Conservation (phyloP, 2,329 filamentous ascomycete species). For the Colletotrichum simmondsii region DNA sequence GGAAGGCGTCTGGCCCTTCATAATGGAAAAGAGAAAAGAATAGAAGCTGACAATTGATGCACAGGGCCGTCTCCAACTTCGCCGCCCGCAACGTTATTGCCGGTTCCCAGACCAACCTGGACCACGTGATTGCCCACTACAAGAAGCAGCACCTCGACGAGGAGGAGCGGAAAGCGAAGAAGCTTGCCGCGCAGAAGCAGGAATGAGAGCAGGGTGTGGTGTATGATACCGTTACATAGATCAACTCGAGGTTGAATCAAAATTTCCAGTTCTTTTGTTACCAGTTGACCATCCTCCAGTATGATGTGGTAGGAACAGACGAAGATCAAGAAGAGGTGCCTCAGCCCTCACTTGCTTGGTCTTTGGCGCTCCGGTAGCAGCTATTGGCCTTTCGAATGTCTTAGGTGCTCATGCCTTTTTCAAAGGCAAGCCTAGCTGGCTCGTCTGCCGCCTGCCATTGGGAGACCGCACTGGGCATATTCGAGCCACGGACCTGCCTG, state of each 20-base stretch:
- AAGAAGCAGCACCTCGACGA: constrained; percentile 63
- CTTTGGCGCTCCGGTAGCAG: background rate
- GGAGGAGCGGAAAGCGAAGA: constrained; percentile 65
- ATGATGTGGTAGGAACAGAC: background rate
- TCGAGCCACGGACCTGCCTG: background rate
- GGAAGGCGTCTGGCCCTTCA: background rate
- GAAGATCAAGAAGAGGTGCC: background rate
- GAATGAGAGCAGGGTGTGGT: constrained; percentile 17
- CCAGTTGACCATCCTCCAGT: background rate
- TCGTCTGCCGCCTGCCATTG: background rate
- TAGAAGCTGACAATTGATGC: constrained; percentile 23
- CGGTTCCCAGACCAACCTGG: constrained; percentile 64
- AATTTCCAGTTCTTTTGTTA: constrained; percentile 26
- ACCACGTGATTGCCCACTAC: constrained; percentile 68
- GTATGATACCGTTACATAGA: constrained; percentile 36
- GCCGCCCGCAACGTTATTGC: constrained; percentile 65
- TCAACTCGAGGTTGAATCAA: constrained; percentile 30
- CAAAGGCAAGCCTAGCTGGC: background rate
- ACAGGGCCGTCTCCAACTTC: constrained; percentile 61
- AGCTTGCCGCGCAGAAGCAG: constrained; percentile 38
- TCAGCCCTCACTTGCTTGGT: background rate
- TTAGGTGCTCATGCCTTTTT: no score
- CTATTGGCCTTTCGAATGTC: background rate
- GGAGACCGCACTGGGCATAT: background rate
- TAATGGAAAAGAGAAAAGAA: background rate